Conservation (phyloP, 805 yeast species). For the Kodamaea neixiangensis region DNA sequence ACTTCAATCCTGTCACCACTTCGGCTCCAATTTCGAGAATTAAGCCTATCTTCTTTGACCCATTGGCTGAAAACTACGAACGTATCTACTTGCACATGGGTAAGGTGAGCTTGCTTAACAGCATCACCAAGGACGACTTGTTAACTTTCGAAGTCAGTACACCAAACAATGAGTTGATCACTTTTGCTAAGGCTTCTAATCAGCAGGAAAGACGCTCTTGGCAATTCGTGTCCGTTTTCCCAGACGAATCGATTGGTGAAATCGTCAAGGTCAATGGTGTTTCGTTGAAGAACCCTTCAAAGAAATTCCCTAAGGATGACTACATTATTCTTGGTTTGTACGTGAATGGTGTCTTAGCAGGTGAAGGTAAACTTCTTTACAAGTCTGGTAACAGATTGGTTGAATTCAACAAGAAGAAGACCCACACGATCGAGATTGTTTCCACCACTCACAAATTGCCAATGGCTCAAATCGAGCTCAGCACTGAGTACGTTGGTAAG, state of each 20-base stretch:
- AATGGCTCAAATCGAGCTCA: conserved; percentile 52
- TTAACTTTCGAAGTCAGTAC: conserved; percentile 57
- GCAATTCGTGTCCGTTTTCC: conserved; percentile 72
- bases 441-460: conserved; percentile 38
- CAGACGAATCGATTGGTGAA: conserved; percentile 75
- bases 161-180: conserved; percentile 49
- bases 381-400: conserved; percentile 48
- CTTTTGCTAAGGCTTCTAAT: conserved; percentile 70
- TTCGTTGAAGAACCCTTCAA: conserved; percentile 37
- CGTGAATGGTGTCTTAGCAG: conserved; percentile 63
- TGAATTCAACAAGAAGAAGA: conserved; percentile 46
- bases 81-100: conserved; percentile 61
- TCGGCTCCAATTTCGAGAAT: conserved; percentile 63
- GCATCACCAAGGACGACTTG: conserved; percentile 37
- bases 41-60: conserved; percentile 64
- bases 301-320: conserved; percentile 48
- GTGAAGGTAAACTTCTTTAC: conserved; percentile 56
- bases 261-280: conserved; percentile 64
- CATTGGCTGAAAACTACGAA: conserved; percentile 59
- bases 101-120: conserved; percentile 40
- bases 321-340: conserved; percentile 55
- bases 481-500: conserved; percentile 69
- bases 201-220: conserved; percentile 53
- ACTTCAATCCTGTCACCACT: conserved; percentile 29
- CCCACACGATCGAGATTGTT: conserved; percentile 46